Evolutionary conservation across 202 grass and related monocot species (phyloP).

Genomic region (Elaeis oleifera): DNA sequence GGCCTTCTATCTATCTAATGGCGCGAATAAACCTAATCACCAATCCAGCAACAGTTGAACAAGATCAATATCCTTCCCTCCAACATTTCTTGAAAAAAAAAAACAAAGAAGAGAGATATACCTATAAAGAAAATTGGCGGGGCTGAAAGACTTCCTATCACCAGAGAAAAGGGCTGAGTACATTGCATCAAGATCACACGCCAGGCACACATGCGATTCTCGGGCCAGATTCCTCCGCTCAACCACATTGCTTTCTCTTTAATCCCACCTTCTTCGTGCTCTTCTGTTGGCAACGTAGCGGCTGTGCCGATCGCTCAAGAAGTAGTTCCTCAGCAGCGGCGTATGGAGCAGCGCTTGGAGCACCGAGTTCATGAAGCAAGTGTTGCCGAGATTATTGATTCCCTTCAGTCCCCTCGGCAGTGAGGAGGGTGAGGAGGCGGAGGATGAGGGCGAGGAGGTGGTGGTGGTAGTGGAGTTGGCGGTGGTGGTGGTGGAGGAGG

Average conservation of each 20-base stretch:
- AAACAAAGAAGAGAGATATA: constrained; percentile 2
- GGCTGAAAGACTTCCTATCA: constrained; percentile 68
- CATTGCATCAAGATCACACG: constrained; percentile 87
- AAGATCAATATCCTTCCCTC: background rate
- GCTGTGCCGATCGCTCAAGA: constrained; percentile 88
- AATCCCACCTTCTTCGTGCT: constrained; percentile 4
- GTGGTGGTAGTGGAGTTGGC: constrained; percentile 38
- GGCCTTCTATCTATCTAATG: no score
- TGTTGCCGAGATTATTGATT: constrained; percentile 89
- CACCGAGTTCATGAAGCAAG: constrained; percentile 98
- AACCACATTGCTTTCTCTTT: constrained; percentile 2
- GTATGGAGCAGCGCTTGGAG: constrained; percentile 87
- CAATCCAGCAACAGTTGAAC: background rate
- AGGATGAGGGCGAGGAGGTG: constrained; percentile 27
- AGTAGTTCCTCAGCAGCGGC: constrained; percentile 82
- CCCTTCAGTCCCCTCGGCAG: constrained; percentile 57
- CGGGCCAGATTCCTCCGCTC: background rate
- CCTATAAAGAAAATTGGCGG: constrained; percentile 94
- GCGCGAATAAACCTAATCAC: no score
- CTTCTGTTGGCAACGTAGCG: constrained; percentile 63
- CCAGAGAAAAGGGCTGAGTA: constrained; percentile 81
- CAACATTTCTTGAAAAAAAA: background rate
- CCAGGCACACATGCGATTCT: constrained; percentile 41
- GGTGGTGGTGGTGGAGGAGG: constrained; percentile 31
- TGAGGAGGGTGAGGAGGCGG: constrained; percentile 4